A percentile compares a stretch with the other conserved stretches of the same genome.
These are phyloP conservation scores for Tetracentron sinense DNA, from an alignment of 164 flowering plant species.

Conservation along the genomic window DNA sequence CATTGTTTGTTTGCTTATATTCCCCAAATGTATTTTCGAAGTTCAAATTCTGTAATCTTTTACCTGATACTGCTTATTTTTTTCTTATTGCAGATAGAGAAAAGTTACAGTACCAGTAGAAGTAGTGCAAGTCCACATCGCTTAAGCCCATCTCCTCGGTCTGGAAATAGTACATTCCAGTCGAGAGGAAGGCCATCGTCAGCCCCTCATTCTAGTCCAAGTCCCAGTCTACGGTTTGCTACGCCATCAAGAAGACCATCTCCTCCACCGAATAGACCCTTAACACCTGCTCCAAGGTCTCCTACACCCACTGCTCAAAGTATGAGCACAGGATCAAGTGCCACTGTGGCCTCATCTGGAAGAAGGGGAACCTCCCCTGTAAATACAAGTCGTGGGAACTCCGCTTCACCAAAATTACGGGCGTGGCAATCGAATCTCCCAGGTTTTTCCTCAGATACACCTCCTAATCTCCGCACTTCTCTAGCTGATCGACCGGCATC, in stretches of 20 bases:
- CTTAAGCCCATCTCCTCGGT: conserved; percentile 79
- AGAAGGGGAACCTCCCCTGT: conserved; percentile 71
- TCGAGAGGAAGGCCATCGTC: conserved; percentile 75
- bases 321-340: conserved; percentile 59
- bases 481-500: conserved; percentile 82
- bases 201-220: conserved; percentile 64
- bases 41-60: background rate
- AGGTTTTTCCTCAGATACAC: conserved; percentile 83
- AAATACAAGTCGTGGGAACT: conserved; percentile 67
- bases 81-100: conserved; percentile 58
- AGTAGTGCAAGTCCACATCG: conserved; percentile 94
- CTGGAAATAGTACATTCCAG: conserved; percentile 39
- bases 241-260: conserved; percentile 72
- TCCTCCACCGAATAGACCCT: conserved; percentile 63
- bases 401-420: conserved; percentile 80
- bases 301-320: conserved; percentile 71
- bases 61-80: background rate
- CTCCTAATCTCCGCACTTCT: conserved; percentile 97
- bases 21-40: background rate
- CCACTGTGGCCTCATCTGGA: conserved; percentile 38
- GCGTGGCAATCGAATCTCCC: conserved; percentile 91
- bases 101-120: conserved; percentile 60
- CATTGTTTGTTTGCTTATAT: conserved; percentile 1
- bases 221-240: conserved; percentile 31
- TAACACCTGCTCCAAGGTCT: conserved; percentile 61